These are phyloP conservation scores for Sclerotinia subarctica DNA, from an alignment of 2,329 filamentous ascomycete genomes.

Conservation along the genomic window DNA sequence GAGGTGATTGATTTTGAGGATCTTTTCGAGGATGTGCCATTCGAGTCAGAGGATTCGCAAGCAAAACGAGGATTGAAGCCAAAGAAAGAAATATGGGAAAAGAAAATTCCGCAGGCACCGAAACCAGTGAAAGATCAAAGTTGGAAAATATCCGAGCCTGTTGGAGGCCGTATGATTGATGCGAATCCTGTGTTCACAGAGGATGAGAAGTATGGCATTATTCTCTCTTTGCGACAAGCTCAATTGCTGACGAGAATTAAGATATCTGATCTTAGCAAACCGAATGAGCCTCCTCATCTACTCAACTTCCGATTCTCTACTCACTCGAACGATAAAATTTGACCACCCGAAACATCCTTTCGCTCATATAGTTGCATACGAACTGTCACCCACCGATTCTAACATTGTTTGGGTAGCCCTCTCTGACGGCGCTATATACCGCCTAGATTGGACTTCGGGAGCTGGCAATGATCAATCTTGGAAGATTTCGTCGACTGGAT, in stretches of 20 bases:
- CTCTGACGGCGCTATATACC: constrained; percentile 55
- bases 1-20: constrained; percentile 24
- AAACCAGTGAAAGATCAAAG: constrained; percentile 24
- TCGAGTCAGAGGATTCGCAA: constrained; percentile 2
- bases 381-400: constrained; percentile 44
- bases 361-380: constrained; percentile 41
- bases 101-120: constrained; percentile 10
- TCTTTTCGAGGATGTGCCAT: constrained; percentile 21
- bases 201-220: constrained; percentile 56
- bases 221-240: constrained; percentile 21
- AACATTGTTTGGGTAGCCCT: constrained; percentile 59
- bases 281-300: constrained; percentile 76
- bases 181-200: constrained; percentile 60
- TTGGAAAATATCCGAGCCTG: constrained; percentile 62
- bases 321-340: constrained; percentile 66
- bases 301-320: constrained; percentile 74
- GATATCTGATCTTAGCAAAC: constrained; percentile 72
- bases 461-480: constrained; percentile 45
- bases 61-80: background rate
- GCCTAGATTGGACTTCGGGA: constrained; percentile 56
- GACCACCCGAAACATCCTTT: constrained; percentile 23
- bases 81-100: constrained; percentile 22
- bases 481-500: constrained; percentile 37
- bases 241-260: constrained; percentile 26
- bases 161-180: constrained; percentile 63